Conservation (phyloP, 257 asterid species). For the Capsicum rhomboideum region DNA sequence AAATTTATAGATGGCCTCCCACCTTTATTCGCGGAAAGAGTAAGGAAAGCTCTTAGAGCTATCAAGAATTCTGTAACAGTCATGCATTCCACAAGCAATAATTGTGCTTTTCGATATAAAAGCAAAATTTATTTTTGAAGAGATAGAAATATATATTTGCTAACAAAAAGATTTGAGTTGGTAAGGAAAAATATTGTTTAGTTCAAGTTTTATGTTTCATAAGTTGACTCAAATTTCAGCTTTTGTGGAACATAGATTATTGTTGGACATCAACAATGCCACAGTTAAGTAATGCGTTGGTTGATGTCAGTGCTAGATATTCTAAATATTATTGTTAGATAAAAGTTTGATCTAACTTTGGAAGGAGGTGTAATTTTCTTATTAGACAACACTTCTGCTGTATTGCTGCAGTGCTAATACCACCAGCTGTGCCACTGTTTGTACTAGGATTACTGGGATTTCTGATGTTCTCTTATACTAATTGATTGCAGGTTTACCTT, state of each 20-base stretch:
- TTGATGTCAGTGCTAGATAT: background rate
- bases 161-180: background rate
- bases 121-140: background rate
- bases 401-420: background rate
- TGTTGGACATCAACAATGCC: background rate
- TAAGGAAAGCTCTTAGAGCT: no score
- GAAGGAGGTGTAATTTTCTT: background rate
- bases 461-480: background rate
- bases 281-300: background rate
- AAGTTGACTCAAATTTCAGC: background rate
- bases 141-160: background rate
- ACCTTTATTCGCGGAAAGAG: no score
- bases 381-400: background rate
- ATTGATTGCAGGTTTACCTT: conserved; percentile 65
- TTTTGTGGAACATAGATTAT: background rate
- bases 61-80: background rate
- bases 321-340: background rate
- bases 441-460: background rate
- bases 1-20: no score
- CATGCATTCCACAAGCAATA: background rate
- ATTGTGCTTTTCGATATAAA: background rate
- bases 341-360: background rate
- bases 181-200: background rate
- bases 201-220: background rate
- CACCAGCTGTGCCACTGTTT: background rate